These are phyloP conservation scores for Botryosphaeria dothidea DNA, from an alignment of 2,329 filamentous ascomycete species.

Conservation along the genomic window DNA sequence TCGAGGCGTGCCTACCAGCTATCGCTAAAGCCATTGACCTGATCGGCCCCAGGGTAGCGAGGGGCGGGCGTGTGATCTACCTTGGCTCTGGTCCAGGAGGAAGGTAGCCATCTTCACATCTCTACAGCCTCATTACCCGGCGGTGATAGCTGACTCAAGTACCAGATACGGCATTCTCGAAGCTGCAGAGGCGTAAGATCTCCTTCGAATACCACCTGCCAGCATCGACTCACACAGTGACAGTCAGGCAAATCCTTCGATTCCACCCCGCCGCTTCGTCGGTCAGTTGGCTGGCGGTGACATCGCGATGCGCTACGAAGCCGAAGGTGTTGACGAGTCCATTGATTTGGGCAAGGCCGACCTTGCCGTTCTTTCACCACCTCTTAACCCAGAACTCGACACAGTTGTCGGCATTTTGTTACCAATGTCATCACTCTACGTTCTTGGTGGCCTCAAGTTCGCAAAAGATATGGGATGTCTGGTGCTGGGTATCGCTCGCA, in stretches of 20 bases:
- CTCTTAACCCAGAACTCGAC: not conserved
- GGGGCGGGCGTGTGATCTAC: conserved; percentile 1
- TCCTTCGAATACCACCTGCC: not conserved
- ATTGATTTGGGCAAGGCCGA: not conserved
- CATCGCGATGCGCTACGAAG: not conserved
- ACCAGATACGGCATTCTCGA: conserved; percentile 11
- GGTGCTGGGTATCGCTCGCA: not conserved
- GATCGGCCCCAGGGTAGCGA: conserved; percentile 5
- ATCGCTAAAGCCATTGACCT: conserved; percentile 2
- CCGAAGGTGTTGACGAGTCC: conserved; percentile 12
- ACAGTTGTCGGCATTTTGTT: conserved; percentile 7
- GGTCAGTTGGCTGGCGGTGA: conserved; percentile 5
- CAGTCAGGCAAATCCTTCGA: not conserved
- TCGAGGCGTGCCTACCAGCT: not conserved
- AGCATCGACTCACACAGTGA: not conserved
- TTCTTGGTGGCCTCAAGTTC: conserved; percentile 5
- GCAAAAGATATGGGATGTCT: not conserved
- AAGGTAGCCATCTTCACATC: not conserved
- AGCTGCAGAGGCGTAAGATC: not conserved
- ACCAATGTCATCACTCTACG: conserved; percentile 1
- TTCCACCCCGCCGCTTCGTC: conserved; percentile 8
- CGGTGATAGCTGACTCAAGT: not conserved
- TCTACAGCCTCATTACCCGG: not conserved
- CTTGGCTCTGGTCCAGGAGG: conserved; percentile 2
- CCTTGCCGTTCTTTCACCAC: conserved; percentile 2